Evolutionary conservation across 306 rosid genomes (phyloP).

Genomic region (Alnus glutinosa): DNA sequence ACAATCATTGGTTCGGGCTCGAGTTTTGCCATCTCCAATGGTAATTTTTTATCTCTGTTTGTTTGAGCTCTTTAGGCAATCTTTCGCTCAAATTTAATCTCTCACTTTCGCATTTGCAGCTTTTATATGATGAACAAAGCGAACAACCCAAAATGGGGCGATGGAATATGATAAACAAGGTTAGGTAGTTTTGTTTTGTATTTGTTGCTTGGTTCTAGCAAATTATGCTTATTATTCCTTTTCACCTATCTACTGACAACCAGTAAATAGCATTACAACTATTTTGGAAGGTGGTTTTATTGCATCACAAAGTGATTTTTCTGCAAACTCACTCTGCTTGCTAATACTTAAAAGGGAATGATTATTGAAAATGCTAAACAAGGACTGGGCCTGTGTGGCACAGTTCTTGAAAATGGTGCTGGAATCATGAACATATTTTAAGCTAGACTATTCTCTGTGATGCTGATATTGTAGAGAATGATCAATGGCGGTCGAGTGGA

Average conservation of each 20-base stretch:
- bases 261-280: too few species aligned
- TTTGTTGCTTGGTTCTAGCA: background rate
- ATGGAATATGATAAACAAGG: slow-evolving; percentile 92
- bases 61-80: background rate
- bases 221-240: background rate
- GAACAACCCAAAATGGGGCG: slow-evolving; percentile 71
- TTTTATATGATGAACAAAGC: slow-evolving; percentile 47
- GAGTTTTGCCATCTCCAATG: slow-evolving; percentile 48
- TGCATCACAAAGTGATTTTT: too few species aligned
- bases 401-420: too few species aligned
- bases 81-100: background rate
- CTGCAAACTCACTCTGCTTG: too few species aligned
- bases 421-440: too few species aligned
- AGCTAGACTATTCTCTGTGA: background rate
- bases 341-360: too few species aligned
- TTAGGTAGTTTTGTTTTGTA: slow-evolving; percentile 3
- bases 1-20: slow-evolving; percentile 38
- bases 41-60: slow-evolving; percentile 12
- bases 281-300: too few species aligned
- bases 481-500: slow-evolving; percentile 53
- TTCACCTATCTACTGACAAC: background rate
- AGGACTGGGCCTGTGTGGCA: too few species aligned
- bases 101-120: slow-evolving; percentile 37
- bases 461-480: slow-evolving; percentile 58
- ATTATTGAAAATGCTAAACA: too few species aligned